Evolutionary conservation across 495 filamentous ascomycete species (phyloP), one percentile per base, ranked within the genome.

Genomic region (Platismatia glauca): DNA sequence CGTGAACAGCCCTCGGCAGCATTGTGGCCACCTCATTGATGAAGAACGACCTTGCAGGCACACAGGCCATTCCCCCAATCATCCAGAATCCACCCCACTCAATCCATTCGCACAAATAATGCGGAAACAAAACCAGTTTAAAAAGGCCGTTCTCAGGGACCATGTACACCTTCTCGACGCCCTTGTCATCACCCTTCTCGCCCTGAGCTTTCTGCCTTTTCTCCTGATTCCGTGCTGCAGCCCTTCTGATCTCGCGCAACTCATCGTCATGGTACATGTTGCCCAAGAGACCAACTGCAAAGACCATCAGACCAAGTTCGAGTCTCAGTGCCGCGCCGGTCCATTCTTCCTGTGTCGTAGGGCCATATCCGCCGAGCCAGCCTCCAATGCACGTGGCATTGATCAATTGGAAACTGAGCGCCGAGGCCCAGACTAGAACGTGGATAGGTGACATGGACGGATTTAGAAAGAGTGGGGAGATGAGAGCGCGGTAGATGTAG

Each of bases 61-160:
- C 68, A 75, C 82, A 85, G 27, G 81, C 78, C 72, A 82, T 70
- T 62, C 79, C 80, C 69, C 79, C 84, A n/a, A 82, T 75, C 63
- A 96, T 81, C 72, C 84, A 91, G 70, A 90, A 98, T 0, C 94
- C 94, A 24, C 80, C 69, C 94, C 95, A 97, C 76, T 98, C 95
- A 57, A 96, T 73, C 94, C 94, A 98, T 79, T 98, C 94, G 64
- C 84, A 88, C 56, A 94, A 81, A 71, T 95, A 97, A 71, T 98
- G 95, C 63, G 94, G 91, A 76, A 88, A 95, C 59, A 97, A 80
- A 69, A 96, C 82, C 62, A 80, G 86, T 57, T 76, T 77, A 76
- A 98, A 98, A 46, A 96, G 75, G 3, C 92, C 92, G 44, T 86
- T 84, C 63, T 86, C 75, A 0, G 95, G 95, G 55, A 98, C 83